Conservation (phyloP, 2,329 filamentous ascomycete genomes). For the Neonectria coccinea region DNA sequence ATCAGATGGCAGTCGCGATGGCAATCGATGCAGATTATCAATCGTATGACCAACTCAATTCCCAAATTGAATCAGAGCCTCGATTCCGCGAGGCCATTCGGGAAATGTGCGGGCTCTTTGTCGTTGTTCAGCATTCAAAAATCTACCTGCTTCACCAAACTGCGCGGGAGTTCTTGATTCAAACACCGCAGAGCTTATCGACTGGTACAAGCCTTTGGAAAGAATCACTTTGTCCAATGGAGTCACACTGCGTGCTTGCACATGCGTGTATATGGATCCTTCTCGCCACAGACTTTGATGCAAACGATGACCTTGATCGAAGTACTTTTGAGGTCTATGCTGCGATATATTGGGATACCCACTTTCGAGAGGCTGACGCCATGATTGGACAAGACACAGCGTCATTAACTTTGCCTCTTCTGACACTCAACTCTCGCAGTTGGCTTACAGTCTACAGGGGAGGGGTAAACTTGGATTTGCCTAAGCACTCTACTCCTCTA, state of each 20-base stretch:
- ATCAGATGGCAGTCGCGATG: slow-evolving; percentile 39
- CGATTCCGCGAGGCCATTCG: slow-evolving; percentile 34
- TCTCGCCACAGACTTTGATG: not conserved
- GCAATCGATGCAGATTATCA: slow-evolving; percentile 14
- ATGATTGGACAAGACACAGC: not conserved
- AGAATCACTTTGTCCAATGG: not conserved
- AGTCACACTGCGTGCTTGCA: not conserved
- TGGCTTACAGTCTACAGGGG: not conserved
- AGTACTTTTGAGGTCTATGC: not conserved
- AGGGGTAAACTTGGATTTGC: too few relatives aligned
- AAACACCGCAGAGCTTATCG: not conserved
- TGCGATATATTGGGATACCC: not conserved
- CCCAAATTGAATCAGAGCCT: slow-evolving; percentile 12
- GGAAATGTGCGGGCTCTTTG: slow-evolving; percentile 42
- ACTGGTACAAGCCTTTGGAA: not conserved
- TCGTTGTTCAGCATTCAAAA: slow-evolving; percentile 5
- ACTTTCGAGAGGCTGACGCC: not conserved
- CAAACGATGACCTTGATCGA: rapidly evolving
- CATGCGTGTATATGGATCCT: slow-evolving; percentile 3
- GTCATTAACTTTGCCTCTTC: not conserved
- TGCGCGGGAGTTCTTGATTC: slow-evolving; percentile 11
- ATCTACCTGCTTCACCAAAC: slow-evolving; percentile 17
- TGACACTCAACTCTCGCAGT: not conserved
- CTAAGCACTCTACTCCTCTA: not conserved
- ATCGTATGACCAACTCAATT: slow-evolving; percentile 27